Conservation (phyloP, 2,329 filamentous ascomycete species). For the Biscogniauxia marginata region DNA sequence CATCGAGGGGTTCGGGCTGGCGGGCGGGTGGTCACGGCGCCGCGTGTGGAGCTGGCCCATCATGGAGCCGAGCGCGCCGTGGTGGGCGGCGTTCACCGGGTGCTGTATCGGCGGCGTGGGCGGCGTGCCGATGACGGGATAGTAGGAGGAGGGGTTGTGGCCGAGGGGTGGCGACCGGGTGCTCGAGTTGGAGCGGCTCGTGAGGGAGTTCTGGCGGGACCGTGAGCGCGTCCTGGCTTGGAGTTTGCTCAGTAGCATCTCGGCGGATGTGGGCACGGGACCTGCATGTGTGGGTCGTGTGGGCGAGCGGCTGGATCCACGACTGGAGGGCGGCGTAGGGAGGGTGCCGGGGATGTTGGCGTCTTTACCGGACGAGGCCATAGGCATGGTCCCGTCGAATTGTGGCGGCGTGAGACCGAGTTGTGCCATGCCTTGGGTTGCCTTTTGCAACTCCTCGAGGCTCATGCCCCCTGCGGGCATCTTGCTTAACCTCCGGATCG, state of each 20-base stretch:
- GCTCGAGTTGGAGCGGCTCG: slow-evolving; percentile 15
- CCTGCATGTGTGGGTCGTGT: slow-evolving; percentile 11
- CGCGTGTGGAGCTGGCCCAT: slow-evolving; percentile 35
- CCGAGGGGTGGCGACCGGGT: slow-evolving; percentile 3
- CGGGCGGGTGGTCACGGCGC: slow-evolving; percentile 21
- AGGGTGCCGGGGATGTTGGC: slow-evolving; percentile 9
- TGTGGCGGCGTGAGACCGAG: slow-evolving; percentile 3
- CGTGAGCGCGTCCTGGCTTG: slow-evolving; percentile 13
- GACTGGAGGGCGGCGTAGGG: slow-evolving; percentile 36
- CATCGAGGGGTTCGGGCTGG: slow-evolving; percentile 7
- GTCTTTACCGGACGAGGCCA: no score
- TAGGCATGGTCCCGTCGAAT: slow-evolving; percentile 7
- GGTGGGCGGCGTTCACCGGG: slow-evolving; percentile 1
- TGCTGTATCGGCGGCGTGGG: slow-evolving; percentile 31
- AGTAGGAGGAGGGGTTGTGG: slow-evolving; percentile 4
- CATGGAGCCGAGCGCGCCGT: slow-evolving; percentile 30
- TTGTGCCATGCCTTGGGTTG: slow-evolving; percentile 21
- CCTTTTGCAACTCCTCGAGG: slow-evolving; percentile 33
- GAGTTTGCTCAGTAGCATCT: slow-evolving; percentile 23
- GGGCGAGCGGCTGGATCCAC: slow-evolving; percentile 32
- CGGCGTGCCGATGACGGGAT: slow-evolving; percentile 20
- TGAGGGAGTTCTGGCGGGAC: slow-evolving; percentile 16
- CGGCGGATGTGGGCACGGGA: slow-evolving; percentile 13
- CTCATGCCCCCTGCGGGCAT: slow-evolving; percentile 35
- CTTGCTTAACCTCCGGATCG: slow-evolving; percentile 42